Conservation (phyloP, 2,329 filamentous ascomycete species). For the Coniella vitis region DNA sequence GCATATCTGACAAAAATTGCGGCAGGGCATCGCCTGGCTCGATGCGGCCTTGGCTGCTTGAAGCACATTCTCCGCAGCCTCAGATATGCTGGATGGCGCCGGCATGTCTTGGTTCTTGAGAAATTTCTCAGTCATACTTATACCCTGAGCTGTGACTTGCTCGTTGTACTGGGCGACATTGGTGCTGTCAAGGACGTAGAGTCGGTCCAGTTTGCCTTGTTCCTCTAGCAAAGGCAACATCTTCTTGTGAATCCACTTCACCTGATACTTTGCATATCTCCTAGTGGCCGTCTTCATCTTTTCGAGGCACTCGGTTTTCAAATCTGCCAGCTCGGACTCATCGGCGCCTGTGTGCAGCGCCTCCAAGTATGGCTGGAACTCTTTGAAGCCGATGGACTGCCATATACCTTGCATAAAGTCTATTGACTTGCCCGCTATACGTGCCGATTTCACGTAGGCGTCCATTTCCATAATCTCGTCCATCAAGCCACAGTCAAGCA, state of each 20-base stretch:
- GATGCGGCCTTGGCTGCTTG: slow-evolving; percentile 35
- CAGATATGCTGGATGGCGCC: slow-evolving; percentile 40
- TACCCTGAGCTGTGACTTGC: slow-evolving; percentile 60
- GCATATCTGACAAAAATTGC: slow-evolving; percentile 67
- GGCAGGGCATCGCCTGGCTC: slow-evolving; percentile 48
- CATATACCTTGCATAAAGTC: slow-evolving; percentile 83
- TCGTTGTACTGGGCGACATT: slow-evolving; percentile 55
- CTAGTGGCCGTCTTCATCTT: slow-evolving; percentile 76
- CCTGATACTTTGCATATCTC: slow-evolving; percentile 79
- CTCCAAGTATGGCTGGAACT: slow-evolving; percentile 68
- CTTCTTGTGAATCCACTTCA: slow-evolving; percentile 81
- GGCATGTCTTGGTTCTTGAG: slow-evolving; percentile 51
- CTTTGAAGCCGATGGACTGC: slow-evolving; percentile 95
- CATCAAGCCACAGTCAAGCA: slow-evolving; percentile 56
- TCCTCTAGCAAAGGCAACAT: slow-evolving; percentile 62
- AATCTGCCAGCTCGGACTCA: slow-evolving; percentile 39
- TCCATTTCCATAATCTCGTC: slow-evolving; percentile 42
- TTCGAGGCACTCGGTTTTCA: slow-evolving; percentile 58
- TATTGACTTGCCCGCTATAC: slow-evolving; percentile 42
- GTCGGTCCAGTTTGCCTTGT: slow-evolving; percentile 43
- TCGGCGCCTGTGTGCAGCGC: slow-evolving; percentile 31
- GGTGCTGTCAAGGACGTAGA: slow-evolving; percentile 80
- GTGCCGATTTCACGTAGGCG: slow-evolving; percentile 28
- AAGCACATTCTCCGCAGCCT: slow-evolving; percentile 47
- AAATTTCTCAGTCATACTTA: slow-evolving; percentile 55